Base-by-base conservation (phyloP, 2,329 filamentous ascomycete genomes). In the Colletotrichum tamarilloi region DNA sequence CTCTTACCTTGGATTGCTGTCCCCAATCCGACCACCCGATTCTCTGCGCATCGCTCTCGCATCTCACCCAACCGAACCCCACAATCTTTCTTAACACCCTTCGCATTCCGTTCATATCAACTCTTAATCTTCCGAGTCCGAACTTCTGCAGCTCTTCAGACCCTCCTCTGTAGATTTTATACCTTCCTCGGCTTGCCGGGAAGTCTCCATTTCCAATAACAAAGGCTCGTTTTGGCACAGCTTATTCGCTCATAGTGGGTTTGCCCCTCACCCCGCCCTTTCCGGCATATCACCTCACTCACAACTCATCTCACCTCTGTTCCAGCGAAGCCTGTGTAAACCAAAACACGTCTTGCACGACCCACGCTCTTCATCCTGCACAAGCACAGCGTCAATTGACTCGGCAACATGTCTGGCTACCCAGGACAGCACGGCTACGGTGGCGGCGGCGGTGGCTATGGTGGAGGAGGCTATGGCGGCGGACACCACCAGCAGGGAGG, bases 361-460 rank as follows among this genome's bases (percentile, higher is more conserved):
- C 32, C 32, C 11, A 35, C 63, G 46, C 32, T 24, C n/a, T 30
- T 30, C 46, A 32, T 12, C 26, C 28, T 32, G 49, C 52, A 28
- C 35, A 26, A 32, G 28, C 35, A 30, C 24, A 57, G 28, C 49
- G 19, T 12, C 32, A 26, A 32, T 9, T 60, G 30, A 35, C 68
- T 22, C 3, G 12, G 52, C 63, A 66, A 52, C n/a, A 82, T 82
- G 80, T 79, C 80, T 14, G 79, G 79, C 53, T 79, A 78, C 77
- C 83, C 83, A 38, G 84, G 83, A 66, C 83, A 84, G 76, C 82
- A 84, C 74, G 79, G 83, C 57, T 77, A 85, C 76, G 77, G 78
- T 35, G 79, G 78, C 35, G 76, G 77, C 26, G 75, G 75, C 22
- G 76, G 75, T n/a, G 75, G 75, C 28, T 75, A 77, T 30, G 77